Conservation (phyloP, 2,329 filamentous ascomycete species). For the Helotiales sp. region DNA sequence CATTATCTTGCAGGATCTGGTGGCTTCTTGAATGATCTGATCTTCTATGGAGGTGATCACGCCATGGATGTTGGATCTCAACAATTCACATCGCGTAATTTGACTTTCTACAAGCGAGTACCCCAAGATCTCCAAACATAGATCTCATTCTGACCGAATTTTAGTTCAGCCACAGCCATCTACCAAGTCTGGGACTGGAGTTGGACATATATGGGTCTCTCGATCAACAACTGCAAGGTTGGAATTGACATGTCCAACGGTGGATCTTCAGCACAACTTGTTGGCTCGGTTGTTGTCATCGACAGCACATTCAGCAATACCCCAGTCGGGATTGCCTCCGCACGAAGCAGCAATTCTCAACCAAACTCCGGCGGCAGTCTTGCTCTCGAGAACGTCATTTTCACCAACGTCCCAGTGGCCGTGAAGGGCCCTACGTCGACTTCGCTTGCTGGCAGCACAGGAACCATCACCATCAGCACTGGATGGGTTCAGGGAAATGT, state of each 20-base stretch:
- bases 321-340: constrained; percentile 54
- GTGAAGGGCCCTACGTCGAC: constrained; percentile 71
- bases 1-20: constrained; percentile 50
- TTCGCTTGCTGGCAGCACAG: constrained; percentile 68
- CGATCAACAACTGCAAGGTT: constrained; percentile 56
- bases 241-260: constrained; percentile 56
- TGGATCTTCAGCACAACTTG: constrained; percentile 48
- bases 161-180: constrained; percentile 8
- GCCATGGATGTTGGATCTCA: constrained; percentile 67
- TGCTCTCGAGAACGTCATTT: constrained; percentile 86
- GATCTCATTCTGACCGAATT: constrained; percentile 58
- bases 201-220: constrained; percentile 51
- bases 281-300: constrained; percentile 63
- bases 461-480: constrained; percentile 68
- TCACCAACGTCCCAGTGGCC: constrained; percentile 67
- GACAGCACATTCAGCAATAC: constrained; percentile 59
- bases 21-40: constrained; percentile 63
- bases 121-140: constrained; percentile 58
- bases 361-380: constrained; percentile 74
- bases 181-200: constrained; percentile 21
- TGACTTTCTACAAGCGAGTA: constrained; percentile 48
- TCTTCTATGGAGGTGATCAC: constrained; percentile 64
- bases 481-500: constrained; percentile 80
- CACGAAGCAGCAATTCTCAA: constrained; percentile 54
- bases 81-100: constrained; percentile 64